Conservation (phyloP, 192 early-diverging fungal species). For the Gryganskiella cystojenkinii region DNA sequence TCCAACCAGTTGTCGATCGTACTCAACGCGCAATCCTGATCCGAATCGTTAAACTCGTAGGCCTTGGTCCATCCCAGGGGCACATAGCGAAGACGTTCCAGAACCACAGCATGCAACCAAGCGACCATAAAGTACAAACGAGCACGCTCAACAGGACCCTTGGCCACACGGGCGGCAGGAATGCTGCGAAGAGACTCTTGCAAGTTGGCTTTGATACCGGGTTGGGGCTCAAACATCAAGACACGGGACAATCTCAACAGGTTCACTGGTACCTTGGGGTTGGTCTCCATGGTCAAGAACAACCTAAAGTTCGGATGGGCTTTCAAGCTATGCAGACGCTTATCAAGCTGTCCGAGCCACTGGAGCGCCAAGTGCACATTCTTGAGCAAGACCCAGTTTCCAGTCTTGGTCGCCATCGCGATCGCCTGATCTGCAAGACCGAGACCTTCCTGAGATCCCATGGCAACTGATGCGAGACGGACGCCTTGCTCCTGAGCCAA, state of each 20-base stretch:
- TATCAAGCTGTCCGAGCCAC: conserved; percentile 97
- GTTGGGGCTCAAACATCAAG: conserved; percentile 95
- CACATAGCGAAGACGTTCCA: conserved; percentile 96
- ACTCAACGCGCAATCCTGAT: conserved; percentile 89
- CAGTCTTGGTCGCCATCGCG: conserved; percentile 79
- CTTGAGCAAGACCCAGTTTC: conserved; percentile 97
- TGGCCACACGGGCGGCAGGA: conserved; percentile 58
- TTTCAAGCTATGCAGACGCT: conserved; percentile 89
- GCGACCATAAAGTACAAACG: conserved; percentile 95
- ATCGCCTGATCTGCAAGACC: conserved; percentile 92
- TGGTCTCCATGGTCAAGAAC: conserved; percentile 98
- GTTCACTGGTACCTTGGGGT: conserved; percentile 95
- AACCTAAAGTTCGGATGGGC: conserved; percentile 88
- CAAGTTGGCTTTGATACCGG: conserved; percentile 95
- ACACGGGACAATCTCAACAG: conserved; percentile 90
- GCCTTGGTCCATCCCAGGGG: conserved; percentile 97
- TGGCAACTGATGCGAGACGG: conserved; percentile 86
- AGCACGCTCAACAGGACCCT: conserved; percentile 86
- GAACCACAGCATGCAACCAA: conserved; percentile 95
- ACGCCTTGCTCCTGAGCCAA: conserved; percentile 75
- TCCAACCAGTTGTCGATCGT: conserved; percentile 97
- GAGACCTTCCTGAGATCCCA: conserved; percentile 98
- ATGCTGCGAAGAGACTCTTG: conserved; percentile 83
- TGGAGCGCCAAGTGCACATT: conserved; percentile 97
- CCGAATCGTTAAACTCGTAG: conserved; percentile 99